These are phyloP conservation scores for Aspergillus chevalieri DNA, from an alignment of 2,329 filamentous ascomycete genomes.

Conservation along the genomic window DNA sequence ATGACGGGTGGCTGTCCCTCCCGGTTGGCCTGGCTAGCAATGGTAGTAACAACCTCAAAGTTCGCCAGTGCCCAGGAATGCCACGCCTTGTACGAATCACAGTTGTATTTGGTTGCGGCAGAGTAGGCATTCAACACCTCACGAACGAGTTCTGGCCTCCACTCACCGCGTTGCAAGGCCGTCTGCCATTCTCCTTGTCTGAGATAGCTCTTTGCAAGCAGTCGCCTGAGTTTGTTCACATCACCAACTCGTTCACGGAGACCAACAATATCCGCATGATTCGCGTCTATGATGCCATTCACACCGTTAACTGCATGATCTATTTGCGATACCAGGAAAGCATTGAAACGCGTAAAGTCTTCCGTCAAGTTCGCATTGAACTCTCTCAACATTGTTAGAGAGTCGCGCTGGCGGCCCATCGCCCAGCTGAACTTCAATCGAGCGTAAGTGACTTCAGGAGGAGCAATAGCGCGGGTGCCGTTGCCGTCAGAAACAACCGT, in stretches of 20 bases:
- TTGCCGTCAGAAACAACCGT: constrained; percentile 53
- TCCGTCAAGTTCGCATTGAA: constrained; percentile 57
- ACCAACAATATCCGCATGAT: constrained; percentile 32
- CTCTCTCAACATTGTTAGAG: constrained; percentile 55
- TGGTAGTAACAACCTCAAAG: constrained; percentile 90
- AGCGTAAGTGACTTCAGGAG: constrained; percentile 87
- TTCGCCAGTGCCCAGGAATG: constrained; percentile 97
- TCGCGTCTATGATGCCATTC: constrained; percentile 42
- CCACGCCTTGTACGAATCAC: constrained; percentile 98
- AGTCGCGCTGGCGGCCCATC: constrained; percentile 60
- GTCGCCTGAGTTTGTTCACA: constrained; percentile 54
- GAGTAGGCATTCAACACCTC: constrained; percentile 89
- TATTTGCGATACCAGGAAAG: constrained; percentile 29
- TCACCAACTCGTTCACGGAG: constrained; percentile 41
- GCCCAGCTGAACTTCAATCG: constrained; percentile 97
- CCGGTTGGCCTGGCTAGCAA: constrained; percentile 63
- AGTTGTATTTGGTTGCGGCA: constrained; percentile 88
- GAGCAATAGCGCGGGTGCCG: constrained; percentile 34
- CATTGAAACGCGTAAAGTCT: constrained; percentile 48
- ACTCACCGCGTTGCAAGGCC: constrained; percentile 75
- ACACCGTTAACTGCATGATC: constrained; percentile 42
- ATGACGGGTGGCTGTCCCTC: constrained; percentile 42
- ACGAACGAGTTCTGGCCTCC: constrained; percentile 77
- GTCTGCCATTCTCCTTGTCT: constrained; percentile 97
- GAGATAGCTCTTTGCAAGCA: constrained; percentile 92